These are phyloP conservation scores for Tuber magnatum DNA, from an alignment of 495 filamentous ascomycete genomes.

Conservation along the genomic window DNA sequence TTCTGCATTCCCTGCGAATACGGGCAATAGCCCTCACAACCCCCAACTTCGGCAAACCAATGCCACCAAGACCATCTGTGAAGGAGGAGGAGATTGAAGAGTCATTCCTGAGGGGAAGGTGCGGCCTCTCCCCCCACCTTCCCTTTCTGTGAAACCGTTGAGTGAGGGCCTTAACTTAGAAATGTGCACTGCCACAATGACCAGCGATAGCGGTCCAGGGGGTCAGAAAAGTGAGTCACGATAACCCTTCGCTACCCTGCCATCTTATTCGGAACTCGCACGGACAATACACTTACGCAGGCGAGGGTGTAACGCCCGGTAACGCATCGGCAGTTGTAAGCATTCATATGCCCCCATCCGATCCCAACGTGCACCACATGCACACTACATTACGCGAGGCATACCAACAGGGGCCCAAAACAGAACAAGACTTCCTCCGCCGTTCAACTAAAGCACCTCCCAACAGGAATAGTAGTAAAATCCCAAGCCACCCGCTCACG, in stretches of 20 bases:
- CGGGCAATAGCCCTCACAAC: not conserved
- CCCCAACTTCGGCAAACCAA: slow-evolving; percentile 44
- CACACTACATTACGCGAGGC: not conserved
- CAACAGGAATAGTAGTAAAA: slow-evolving; percentile 85
- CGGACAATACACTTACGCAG: not conserved
- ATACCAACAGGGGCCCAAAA: slow-evolving; percentile 6
- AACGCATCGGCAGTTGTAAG: slow-evolving; percentile 12
- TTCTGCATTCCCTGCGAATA: not conserved
- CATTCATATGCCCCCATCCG: not conserved
- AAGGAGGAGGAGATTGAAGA: slow-evolving; percentile 72
- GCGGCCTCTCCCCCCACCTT: not conserved
- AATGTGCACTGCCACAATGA: not conserved
- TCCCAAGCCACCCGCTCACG: slow-evolving; percentile 83
- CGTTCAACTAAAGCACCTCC: slow-evolving; percentile 83
- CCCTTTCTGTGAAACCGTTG: not conserved
- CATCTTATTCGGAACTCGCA: not conserved
- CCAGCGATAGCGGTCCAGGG: slow-evolving; percentile 62
- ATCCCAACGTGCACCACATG: not conserved
- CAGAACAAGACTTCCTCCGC: slow-evolving; percentile 96
- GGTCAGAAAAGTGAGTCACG: slow-evolving; percentile 75
- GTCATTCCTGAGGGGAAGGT: slow-evolving; percentile 71
- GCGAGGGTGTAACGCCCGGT: not conserved
- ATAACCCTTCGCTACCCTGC: slow-evolving; percentile 13
- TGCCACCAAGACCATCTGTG: slow-evolving; percentile 68
- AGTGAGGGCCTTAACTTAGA: not conserved